These are phyloP conservation scores for Neocallimastix lanati DNA, from an alignment of 192 early-diverging fungal genomes.

Conservation along the genomic window DNA sequence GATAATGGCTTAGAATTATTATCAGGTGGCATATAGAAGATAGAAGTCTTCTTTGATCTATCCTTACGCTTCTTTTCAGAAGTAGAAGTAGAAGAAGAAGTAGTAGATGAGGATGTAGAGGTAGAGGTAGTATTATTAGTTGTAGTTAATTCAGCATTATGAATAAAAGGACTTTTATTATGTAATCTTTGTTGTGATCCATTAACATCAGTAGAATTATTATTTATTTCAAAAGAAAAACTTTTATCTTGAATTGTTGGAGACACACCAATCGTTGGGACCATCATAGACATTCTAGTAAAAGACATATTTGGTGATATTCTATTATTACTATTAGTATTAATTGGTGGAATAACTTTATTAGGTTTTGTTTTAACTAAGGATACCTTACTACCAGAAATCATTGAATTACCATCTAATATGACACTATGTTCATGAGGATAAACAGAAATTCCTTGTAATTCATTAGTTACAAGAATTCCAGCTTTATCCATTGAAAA, in stretches of 20 bases:
- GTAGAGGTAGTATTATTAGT: neutral
- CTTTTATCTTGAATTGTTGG: neutral
- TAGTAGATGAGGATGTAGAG: too few relatives aligned
- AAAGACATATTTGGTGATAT: neutral
- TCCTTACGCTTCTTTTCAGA: neutral
- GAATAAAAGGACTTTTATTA: neutral
- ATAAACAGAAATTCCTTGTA: too few relatives aligned
- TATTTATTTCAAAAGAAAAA: neutral
- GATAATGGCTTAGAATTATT: neutral
- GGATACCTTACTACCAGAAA: too few relatives aligned
- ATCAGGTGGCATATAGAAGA: neutral
- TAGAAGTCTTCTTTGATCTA: neutral
- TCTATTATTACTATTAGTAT: neutral
- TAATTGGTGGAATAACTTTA: neutral
- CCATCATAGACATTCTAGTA: neutral
- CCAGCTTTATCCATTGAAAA: too few relatives aligned
- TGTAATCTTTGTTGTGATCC: neutral
- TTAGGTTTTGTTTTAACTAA: too few relatives aligned
- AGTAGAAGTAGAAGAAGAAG: too few relatives aligned
- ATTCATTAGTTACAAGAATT: too few relatives aligned
- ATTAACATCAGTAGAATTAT: neutral
- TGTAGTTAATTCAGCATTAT: neutral
- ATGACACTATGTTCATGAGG: too few relatives aligned
- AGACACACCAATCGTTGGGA: neutral
- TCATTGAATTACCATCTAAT: too few relatives aligned